Conservation (phyloP, 2,329 filamentous ascomycete genomes). For the Hypomyces perniciosus region DNA sequence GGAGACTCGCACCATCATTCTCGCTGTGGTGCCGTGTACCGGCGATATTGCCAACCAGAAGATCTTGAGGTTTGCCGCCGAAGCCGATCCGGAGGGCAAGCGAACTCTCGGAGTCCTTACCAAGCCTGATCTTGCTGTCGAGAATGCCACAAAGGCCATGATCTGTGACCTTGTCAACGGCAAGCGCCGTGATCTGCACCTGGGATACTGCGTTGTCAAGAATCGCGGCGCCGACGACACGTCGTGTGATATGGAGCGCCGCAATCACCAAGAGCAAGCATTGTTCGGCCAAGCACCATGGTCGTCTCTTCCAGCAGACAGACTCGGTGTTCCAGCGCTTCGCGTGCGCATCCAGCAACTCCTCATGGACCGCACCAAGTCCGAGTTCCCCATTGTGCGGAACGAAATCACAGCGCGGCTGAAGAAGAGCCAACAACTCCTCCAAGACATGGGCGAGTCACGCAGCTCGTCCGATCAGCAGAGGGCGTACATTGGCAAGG, state of each 20-base stretch:
- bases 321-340: slow-evolving; percentile 31
- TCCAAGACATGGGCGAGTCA: slow-evolving; percentile 26
- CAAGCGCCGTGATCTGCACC: slow-evolving; percentile 33
- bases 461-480: slow-evolving; percentile 26
- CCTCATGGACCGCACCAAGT: slow-evolving; percentile 34
- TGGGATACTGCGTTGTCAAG: slow-evolving; percentile 45
- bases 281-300: slow-evolving; percentile 36
- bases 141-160: slow-evolving; percentile 31
- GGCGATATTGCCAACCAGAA: slow-evolving; percentile 37
- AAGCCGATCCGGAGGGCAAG: slow-evolving; percentile 33
- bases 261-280: slow-evolving; percentile 26
- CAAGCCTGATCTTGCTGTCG: slow-evolving; percentile 51
- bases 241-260: slow-evolving; percentile 24
- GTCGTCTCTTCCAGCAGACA: slow-evolving; percentile 22
- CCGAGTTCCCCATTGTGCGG: slow-evolving; percentile 31
- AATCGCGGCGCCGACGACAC: slow-evolving; percentile 41
- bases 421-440: slow-evolving; percentile 5
- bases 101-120: slow-evolving; percentile 48
- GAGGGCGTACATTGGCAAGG: slow-evolving; percentile 27
- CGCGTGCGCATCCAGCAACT: slow-evolving; percentile 30
- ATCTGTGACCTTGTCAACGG: slow-evolving; percentile 38
- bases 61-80: slow-evolving; percentile 31
- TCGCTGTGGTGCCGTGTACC: slow-evolving; percentile 39
- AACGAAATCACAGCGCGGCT: slow-evolving; percentile 22
- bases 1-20: slow-evolving; percentile 42